A percentile compares a stretch with the other conserved stretches of the same genome.
Conservation (phyloP, 163 green algal species). For the Scenedesmus sp. region DNA sequence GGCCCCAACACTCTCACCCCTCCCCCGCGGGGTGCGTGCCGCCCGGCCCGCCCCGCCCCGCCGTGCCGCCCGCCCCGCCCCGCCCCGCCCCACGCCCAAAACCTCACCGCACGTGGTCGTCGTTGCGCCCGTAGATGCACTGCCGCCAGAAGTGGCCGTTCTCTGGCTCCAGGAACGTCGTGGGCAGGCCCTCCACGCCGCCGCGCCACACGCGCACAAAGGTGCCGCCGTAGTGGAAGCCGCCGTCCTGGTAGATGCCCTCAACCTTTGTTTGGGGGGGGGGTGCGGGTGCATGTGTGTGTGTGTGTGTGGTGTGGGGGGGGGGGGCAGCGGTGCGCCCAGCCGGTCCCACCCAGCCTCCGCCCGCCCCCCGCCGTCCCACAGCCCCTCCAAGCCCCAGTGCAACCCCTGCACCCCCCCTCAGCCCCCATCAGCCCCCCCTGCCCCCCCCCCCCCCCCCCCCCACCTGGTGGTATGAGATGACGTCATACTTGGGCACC, state of each 20-base stretch:
- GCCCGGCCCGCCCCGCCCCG: no score
- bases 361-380: not conserved
- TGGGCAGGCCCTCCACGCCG: constrained; percentile 78
- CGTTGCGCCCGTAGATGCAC: constrained; percentile 85
- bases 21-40: not conserved
- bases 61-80: not conserved
- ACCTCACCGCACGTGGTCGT: constrained; percentile 72
- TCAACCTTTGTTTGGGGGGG: no score
- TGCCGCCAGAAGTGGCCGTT: constrained; percentile 91
- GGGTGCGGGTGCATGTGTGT: no score
- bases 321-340: not conserved
- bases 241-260: constrained; percentile 57
- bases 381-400: not conserved
- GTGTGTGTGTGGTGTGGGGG: no score
- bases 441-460: no score
- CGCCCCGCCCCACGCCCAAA: not conserved
- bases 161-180: constrained; percentile 90
- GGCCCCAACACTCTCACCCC: not conserved
- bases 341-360: not conserved
- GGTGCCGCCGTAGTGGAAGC: constrained; percentile 64
- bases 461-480: constrained; percentile 84
- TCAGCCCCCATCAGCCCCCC: no score
- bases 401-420: not conserved
- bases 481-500: constrained; percentile 91
- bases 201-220: constrained; percentile 68